phyloP scores from a whole-genome alignment of 306 rosid genomes.

The Vachellia pachyceras region DNA sequence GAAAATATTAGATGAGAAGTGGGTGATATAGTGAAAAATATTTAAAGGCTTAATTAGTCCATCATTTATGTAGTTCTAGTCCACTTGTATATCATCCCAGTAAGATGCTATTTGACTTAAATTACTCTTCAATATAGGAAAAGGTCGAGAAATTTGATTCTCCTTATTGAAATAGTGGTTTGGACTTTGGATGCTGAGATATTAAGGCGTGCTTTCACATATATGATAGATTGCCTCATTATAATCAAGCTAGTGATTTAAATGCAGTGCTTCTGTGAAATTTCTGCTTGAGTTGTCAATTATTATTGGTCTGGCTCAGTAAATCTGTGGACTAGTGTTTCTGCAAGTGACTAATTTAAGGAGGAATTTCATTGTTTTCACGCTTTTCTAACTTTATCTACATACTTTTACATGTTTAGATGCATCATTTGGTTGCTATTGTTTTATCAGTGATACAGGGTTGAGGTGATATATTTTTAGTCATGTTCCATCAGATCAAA shows the following conservation, averaged over 20 bases:
- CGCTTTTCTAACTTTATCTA: background rate
- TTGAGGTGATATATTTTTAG: background rate
- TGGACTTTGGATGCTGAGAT: constrained; percentile 2
- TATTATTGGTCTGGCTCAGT: background rate
- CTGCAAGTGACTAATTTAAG: constrained; percentile 19
- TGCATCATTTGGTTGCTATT: background rate
- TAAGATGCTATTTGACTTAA: too few species aligned
- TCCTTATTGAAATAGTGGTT: background rate
- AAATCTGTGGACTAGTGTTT: background rate
- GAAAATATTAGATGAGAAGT: background rate
- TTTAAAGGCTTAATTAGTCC: background rate
- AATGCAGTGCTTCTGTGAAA: constrained; percentile 10
- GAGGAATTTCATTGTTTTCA: background rate
- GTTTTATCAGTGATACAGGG: constrained; percentile 3
- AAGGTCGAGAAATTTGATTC: constrained; percentile 11
- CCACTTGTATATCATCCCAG: too few species aligned
- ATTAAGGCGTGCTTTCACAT: background rate
- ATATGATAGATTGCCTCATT: background rate
- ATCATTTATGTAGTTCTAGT: background rate
- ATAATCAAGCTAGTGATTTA: constrained; percentile 6
- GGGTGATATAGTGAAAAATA: background rate
- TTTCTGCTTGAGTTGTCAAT: background rate
- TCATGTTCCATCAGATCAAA: too few species aligned
- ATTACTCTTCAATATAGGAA: too few species aligned
- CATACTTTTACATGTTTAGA: background rate